These are phyloP conservation scores for Leptomonas seymouri DNA, from an alignment of 208 protist species.

Conservation along the genomic window DNA sequence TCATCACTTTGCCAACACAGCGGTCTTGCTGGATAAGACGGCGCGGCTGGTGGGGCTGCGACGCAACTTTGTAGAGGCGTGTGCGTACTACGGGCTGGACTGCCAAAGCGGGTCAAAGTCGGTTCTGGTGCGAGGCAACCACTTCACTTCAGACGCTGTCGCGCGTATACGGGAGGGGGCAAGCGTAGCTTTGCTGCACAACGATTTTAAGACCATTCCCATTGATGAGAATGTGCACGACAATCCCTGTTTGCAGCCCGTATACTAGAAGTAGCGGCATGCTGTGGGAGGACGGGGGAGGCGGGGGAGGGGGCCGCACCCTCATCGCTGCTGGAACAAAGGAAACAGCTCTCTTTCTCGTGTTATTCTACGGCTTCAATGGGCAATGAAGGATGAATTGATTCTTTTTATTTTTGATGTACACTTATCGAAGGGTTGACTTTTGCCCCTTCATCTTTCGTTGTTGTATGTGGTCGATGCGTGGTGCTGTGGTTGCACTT, in stretches of 20 bases:
- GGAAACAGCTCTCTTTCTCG: not conserved
- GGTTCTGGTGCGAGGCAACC: slow-evolving; percentile 66
- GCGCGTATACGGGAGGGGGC: slow-evolving; percentile 67
- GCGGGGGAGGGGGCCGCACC: too few relatives aligned
- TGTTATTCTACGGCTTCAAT: too few relatives aligned
- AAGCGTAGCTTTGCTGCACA: slow-evolving; percentile 63
- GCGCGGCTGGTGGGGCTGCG: slow-evolving; percentile 57
- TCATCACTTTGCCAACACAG: slow-evolving; percentile 63
- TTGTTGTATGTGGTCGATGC: not conserved
- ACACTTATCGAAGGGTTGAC: too few relatives aligned
- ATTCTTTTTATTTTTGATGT: not conserved
- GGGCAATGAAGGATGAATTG: not conserved
- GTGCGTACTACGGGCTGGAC: slow-evolving; percentile 84
- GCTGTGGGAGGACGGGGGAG: not conserved
- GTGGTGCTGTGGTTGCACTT: not conserved
- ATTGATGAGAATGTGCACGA: slow-evolving; percentile 56
- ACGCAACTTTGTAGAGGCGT: slow-evolving; percentile 58
- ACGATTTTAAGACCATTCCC: slow-evolving; percentile 59
- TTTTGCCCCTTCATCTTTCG: not conserved
- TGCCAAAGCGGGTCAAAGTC: slow-evolving; percentile 44
- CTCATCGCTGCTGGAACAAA: too few relatives aligned
- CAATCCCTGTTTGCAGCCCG: slow-evolving; percentile 69
- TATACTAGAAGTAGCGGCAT: slow-evolving; percentile 45
- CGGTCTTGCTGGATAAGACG: slow-evolving; percentile 53
- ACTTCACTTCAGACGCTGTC: slow-evolving; percentile 47